Base-by-base conservation (phyloP, 805 yeast genomes). In the Candida endomychidarum region DNA sequence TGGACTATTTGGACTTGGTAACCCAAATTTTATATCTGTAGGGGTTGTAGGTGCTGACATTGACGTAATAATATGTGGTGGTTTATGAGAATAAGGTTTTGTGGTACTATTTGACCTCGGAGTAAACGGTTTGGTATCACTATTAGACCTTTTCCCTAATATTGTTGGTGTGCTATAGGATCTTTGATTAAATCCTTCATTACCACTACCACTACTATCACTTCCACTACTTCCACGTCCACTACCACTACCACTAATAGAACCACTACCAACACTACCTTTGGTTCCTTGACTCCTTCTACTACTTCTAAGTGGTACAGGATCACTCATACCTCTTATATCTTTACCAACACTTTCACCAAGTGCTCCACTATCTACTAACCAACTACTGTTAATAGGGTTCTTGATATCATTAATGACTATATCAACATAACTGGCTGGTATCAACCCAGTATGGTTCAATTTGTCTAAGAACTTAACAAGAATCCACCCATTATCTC, bases 391-490 rank as follows among this genome's bases (percentile, higher is more conserved):
- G 6, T 68, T 61, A 17, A 68, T 49, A n/a, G 73, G 74, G 41
- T 63, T 60, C 21, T 55, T 44, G 17, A 58, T 48, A 49, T 67
- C 72, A 40, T 67, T 67, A 20, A 65, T 61, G n/a, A 73, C 75
- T 18, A 72, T 71, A 36, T 65, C 72, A 16, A 69, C 74, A 49
- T 72, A 73, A 24, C 67, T 60, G 2, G 77, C 72, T 1, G 83
- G 83, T 2, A 78, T 67, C 41, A 78, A 57, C 1, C 83, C 83
- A 1, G 75, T 71, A 3, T 53, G 56, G 4, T 63, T 55, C 21
- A 75, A 42, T 42, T 69, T 63, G 29, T 74, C 76, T 23, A 78
- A 67, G n/a, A 76, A 72, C 52, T 77, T 77, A 7, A 76, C 83
- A 30, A 76, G 53, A 2, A 78, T 54, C 80, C 81, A 77, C 1